phyloP scores from a whole-genome alignment of 169 alveolate genomes.

The Plasmodium vinckei region DNA sequence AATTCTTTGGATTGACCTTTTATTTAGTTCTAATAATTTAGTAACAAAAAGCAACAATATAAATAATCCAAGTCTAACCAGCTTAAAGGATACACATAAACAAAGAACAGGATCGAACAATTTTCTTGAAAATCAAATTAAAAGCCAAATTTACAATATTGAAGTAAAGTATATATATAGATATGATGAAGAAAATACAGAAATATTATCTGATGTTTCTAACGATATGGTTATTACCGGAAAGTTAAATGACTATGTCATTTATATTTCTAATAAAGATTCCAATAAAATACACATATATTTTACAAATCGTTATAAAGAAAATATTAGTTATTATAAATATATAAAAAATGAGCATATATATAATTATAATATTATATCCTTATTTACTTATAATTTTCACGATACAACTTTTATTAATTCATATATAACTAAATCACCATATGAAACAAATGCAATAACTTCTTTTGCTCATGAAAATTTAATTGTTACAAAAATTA shows the following conservation, averaged over 20 bases:
- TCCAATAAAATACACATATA: constrained; percentile 39
- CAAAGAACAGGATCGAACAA: not conserved
- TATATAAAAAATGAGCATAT: constrained; percentile 20
- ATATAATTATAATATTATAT: constrained; percentile 82
- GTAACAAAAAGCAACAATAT: not conserved
- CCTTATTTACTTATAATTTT: constrained; percentile 75
- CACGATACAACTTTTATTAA: constrained; percentile 38
- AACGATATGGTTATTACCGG: constrained; percentile 31
- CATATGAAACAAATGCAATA: not conserved
- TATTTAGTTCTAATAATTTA: not conserved
- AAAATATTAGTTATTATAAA: constrained; percentile 24
- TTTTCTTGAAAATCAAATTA: not conserved
- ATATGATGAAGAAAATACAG: constrained; percentile 29
- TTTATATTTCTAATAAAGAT: constrained; percentile 31
- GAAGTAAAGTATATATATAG: constrained; percentile 4
- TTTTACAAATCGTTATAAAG: constrained; percentile 22
- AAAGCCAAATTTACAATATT: not conserved
- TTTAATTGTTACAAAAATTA: constrained; percentile 2
- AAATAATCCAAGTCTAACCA: not conserved
- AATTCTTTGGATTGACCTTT: constrained; percentile 38
- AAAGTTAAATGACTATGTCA: constrained; percentile 23
- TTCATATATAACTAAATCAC: constrained; percentile 14
- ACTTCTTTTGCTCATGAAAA: constrained; percentile 60
- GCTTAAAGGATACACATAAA: not conserved
- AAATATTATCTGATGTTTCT: constrained; percentile 7